phyloP scores from a whole-genome alignment of 2,329 filamentous ascomycete genomes.

The Trichophyton benhamiae region DNA sequence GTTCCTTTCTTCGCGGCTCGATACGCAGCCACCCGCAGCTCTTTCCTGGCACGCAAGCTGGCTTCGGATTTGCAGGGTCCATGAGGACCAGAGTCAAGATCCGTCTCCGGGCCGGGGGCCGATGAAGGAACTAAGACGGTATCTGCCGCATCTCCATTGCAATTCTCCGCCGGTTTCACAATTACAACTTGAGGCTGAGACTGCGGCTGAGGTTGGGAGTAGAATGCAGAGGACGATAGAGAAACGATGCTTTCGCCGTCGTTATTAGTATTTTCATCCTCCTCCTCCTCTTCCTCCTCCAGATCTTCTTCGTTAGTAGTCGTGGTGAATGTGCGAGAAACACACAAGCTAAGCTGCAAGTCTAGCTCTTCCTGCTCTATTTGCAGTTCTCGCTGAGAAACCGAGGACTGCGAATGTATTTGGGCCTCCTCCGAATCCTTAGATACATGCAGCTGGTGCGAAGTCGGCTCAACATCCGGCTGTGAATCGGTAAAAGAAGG shows the following conservation, averaged over 20 bases:
- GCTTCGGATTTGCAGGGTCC: background rate
- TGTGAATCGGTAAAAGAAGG: slow-evolving; percentile 3
- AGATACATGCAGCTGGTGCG: background rate
- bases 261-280: background rate
- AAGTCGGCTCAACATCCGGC: background rate
- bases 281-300: background rate
- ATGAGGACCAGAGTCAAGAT: background rate
- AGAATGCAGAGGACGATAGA: slow-evolving; percentile 20
- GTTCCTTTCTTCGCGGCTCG: slow-evolving; percentile 31
- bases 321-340: background rate
- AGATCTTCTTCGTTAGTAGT: slow-evolving; percentile 4
- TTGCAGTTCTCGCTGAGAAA: background rate
- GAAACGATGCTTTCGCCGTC: slow-evolving; percentile 14
- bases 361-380: background rate
- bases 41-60: background rate
- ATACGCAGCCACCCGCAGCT: slow-evolving; percentile 25
- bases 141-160: background rate
- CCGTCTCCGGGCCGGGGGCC: slow-evolving; percentile 3
- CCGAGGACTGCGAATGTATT: background rate
- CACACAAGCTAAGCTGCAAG: background rate
- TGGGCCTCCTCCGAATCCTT: background rate
- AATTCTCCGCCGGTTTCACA: background rate
- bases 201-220: slow-evolving; percentile 10
- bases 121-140: background rate
- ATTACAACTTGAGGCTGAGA: background rate